Evolutionary conservation across 2,329 filamentous ascomycete genomes (phyloP).

Genomic region (Rhexocercosporidium sp.): DNA sequence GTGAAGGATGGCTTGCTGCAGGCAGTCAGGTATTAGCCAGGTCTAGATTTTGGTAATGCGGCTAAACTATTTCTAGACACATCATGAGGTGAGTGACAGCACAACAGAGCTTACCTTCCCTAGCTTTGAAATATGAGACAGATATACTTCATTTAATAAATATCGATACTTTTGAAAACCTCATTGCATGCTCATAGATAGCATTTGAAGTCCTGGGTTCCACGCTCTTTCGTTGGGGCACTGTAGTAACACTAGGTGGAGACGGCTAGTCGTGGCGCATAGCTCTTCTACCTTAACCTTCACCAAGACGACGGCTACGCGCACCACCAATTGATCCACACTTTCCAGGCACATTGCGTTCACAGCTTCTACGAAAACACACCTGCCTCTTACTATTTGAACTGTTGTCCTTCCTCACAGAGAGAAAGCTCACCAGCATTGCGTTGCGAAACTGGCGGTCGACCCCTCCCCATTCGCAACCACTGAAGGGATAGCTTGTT

Average conservation of each 20-base stretch:
- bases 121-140: neutral
- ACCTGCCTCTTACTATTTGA: neutral
- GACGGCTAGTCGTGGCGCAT: slow-evolving; percentile 5
- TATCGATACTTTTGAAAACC: too few species aligned
- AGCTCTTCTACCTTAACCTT: neutral
- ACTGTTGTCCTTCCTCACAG: neutral
- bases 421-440: neutral
- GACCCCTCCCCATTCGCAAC: neutral
- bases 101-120: slow-evolving; percentile 10
- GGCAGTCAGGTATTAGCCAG: neutral
- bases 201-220: neutral
- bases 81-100: slow-evolving; percentile 15
- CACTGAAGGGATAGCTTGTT: slow-evolving; percentile 7
- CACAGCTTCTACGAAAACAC: neutral
- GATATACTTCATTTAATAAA: neutral
- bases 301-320: slow-evolving; percentile 1
- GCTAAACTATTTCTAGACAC: slow-evolving; percentile 20
- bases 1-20: neutral
- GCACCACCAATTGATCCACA: slow-evolving; percentile 1
- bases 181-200: too few species aligned
- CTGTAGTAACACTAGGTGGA: neutral
- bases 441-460: neutral
- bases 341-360: neutral
- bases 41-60: slow-evolving; percentile 1
- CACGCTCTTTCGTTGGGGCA: neutral